Evolutionary conservation across 805 yeast species (phyloP).

Genomic region (Pichia exigua): DNA sequence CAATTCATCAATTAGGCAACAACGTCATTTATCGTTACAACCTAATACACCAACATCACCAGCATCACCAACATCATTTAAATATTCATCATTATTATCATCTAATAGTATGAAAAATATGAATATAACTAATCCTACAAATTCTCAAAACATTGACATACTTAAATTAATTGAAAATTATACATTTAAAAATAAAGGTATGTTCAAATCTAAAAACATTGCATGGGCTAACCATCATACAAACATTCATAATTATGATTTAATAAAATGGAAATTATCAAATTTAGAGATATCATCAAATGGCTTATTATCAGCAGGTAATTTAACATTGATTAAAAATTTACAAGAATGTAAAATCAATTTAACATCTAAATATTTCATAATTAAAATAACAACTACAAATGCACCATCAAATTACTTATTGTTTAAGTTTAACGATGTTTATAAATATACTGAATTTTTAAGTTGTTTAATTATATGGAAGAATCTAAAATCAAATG

Average conservation of each 20-base stretch:
- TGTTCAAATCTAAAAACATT: not conserved
- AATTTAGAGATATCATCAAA: not conserved
- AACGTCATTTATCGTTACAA: not conserved
- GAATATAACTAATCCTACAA: not conserved
- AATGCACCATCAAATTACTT: not conserved
- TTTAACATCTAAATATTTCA: not conserved
- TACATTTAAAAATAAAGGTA: not conserved
- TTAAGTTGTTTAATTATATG: slow-evolving; percentile 38
- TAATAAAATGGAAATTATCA: not conserved
- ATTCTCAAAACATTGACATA: not conserved
- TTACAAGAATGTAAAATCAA: not conserved
- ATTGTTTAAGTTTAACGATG: slow-evolving; percentile 26
- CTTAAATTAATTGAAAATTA: not conserved
- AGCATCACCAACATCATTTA: not conserved
- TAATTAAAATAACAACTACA: not conserved
- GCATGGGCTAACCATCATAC: not conserved
- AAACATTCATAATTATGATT: not conserved
- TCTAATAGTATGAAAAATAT: not conserved
- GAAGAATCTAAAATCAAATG: slow-evolving; percentile 42
- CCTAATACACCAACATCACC: not conserved
- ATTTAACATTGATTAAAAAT: not conserved
- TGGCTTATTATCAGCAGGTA: not conserved
- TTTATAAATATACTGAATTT: slow-evolving; percentile 33
- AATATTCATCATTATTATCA: not conserved
- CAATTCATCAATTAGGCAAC: not conserved